phyloP scores from a whole-genome alignment of 1,284 basidiomycete genomes.

The Schizophyllum commune region DNA sequence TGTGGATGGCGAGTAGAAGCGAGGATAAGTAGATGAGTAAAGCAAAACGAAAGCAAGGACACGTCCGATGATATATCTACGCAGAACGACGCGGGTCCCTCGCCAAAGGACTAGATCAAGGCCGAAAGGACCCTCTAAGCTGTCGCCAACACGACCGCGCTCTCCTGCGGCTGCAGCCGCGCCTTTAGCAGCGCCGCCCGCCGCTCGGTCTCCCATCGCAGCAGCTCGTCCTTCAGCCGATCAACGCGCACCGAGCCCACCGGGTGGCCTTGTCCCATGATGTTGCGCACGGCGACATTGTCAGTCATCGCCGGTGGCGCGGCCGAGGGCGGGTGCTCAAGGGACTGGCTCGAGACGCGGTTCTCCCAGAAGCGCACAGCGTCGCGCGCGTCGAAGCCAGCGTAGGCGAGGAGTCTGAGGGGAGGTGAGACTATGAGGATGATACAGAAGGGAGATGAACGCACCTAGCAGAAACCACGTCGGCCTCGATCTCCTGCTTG shows the following conservation, averaged over 20 bases:
- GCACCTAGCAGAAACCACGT: constrained; percentile 77
- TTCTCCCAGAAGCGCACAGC: constrained; percentile 72
- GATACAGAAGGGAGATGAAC: constrained; percentile 10
- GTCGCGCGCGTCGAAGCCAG: constrained; percentile 75
- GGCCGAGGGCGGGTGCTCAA: constrained; percentile 15
- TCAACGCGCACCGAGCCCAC: constrained; percentile 51
- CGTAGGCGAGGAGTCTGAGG: constrained; percentile 71
- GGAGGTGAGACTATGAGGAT: constrained; percentile 1
- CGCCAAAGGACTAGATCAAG: no score
- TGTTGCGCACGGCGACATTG: constrained; percentile 21
- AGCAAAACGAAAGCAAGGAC: no score
- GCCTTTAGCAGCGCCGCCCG: constrained; percentile 17
- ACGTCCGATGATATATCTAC: no score
- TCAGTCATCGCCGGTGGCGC: constrained; percentile 18
- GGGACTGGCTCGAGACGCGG: constrained; percentile 13
- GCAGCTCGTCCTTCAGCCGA: constrained; percentile 54
- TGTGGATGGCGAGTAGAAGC: not conserved
- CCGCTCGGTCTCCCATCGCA: constrained; percentile 55
- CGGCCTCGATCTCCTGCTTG: constrained; percentile 82
- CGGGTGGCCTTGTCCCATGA: constrained; percentile 54
- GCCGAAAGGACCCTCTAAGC: not conserved
- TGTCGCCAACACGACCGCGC: not conserved
- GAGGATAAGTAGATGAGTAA: not conserved
- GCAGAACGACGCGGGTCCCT: no score
- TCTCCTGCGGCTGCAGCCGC: not conserved